A percentile compares a stretch with the other conserved stretches of the same genome.
phyloP scores from a whole-genome alignment of 1,284 basidiomycete genomes.

The Gomphus bonarii region DNA sequence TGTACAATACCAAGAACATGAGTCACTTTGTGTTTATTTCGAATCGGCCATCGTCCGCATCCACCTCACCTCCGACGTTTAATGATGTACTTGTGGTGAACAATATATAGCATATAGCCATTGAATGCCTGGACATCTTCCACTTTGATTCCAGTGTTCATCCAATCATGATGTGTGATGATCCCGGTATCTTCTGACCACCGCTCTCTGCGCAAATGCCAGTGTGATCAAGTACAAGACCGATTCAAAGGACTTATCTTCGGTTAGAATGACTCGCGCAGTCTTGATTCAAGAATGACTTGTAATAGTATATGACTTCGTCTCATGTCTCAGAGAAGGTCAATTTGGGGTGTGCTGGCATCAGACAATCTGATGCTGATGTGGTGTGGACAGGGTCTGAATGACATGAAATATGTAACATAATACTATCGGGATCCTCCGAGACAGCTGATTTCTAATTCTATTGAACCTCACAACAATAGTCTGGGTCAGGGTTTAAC shows the following conservation, averaged over 20 bases:
- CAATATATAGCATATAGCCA: constrained; percentile 86
- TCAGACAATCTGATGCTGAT: too few relatives aligned
- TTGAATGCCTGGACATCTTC: constrained; percentile 84
- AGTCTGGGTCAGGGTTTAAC: too few relatives aligned
- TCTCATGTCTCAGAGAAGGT: too few relatives aligned
- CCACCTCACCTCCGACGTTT: constrained; percentile 57
- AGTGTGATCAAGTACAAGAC: constrained; percentile 87
- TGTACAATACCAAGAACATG: constrained; percentile 97
- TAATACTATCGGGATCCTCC: too few relatives aligned
- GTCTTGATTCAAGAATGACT: constrained; percentile 67
- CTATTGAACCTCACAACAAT: too few relatives aligned
- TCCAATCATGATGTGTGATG: constrained; percentile 92
- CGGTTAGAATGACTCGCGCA: constrained; percentile 54
- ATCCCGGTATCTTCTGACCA: constrained; percentile 97
- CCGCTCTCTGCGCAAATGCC: constrained; percentile 98
- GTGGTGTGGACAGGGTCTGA: too few relatives aligned
- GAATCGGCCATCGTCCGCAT: constrained; percentile 79
- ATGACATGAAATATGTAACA: too few relatives aligned
- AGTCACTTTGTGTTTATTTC: constrained; percentile 98
- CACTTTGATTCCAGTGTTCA: constrained; percentile 87
- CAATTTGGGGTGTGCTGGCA: too few relatives aligned
- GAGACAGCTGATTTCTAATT: too few relatives aligned
- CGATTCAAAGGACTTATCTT: constrained; percentile 68
- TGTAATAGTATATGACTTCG: constrained; percentile 82
- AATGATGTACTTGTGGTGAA: constrained; percentile 73